Evolutionary conservation across 768 basidiomycete species (phyloP), one percentile per base, ranked within the genome.

Genomic region (Strobilomyces echinocephalus): DNA sequence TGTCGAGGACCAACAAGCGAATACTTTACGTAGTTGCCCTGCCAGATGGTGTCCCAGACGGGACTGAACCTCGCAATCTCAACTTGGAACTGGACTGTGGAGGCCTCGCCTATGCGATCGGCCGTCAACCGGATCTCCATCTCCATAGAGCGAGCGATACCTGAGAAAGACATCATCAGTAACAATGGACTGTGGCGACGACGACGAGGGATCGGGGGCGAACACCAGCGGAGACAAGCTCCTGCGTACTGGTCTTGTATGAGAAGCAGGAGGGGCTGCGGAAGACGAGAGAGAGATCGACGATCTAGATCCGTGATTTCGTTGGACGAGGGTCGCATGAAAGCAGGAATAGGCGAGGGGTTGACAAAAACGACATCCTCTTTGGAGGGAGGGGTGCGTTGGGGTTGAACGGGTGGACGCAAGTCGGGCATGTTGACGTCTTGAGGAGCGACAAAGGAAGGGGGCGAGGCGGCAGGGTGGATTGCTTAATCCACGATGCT

Each of bases 401-500:
- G 56, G 7, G 58, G 55, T 8, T 56, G 57, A 11, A 60, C 40
- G 8, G 64, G 60, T 8, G 62, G 53, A 41, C 57, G 60, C 31
- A 63, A 61, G 48, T 79, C 77, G 21, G 74, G 63, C 80, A 83
- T 80, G 43, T 77, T 77, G 35, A 79, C 70, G 53, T 81, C 80
- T 48, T 78, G 75, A 26, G 52, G 35, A 26, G 79, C 69, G 26
- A 72, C 72, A 33, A 79, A 75, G 9, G 75, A 73, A 8, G 77
- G 74, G 10, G 50, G 33, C 42, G 64, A 42, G 58, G 56, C 49
- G 18, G 65, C 36, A 49, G 66, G 34, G 49, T 48, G 59, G 33
- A 67, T 24, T 24, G 4, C 24, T 2, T 4, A 24, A 24, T 24
- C 24, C 24, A 24, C 2, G 24, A 24, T 4, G 24, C 24, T 24